phyloP scores from a whole-genome alignment of 2,329 filamentous ascomycete species.

The Fusarium sororula region DNA sequence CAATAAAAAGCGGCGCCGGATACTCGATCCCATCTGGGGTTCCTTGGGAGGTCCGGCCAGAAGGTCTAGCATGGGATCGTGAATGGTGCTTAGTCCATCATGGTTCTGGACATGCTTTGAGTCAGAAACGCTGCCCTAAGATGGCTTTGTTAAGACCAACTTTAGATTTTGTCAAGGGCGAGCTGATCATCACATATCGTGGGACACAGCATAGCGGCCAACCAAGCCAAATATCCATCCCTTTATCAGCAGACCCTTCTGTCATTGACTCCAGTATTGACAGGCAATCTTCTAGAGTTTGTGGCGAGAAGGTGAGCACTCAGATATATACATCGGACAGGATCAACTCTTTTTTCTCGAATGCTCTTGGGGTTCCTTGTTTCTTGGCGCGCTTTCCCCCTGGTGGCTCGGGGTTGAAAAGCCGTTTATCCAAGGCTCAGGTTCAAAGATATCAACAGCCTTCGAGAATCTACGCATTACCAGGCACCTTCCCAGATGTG shows the following conservation, averaged over 20 bases:
- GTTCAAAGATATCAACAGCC: conserved; percentile 66
- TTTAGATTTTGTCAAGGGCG: conserved; percentile 74
- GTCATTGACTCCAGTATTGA: conserved; percentile 58
- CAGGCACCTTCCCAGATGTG: conserved; percentile 63
- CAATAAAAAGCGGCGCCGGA: conserved; percentile 92
- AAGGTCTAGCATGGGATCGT: conserved; percentile 92
- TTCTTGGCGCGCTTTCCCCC: conserved; percentile 85
- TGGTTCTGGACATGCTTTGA: conserved; percentile 84
- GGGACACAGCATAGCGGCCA: conserved; percentile 44
- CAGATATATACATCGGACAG: conserved; percentile 72
- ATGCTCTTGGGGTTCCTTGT: conserved; percentile 79
- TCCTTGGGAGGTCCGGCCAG: conserved; percentile 79
- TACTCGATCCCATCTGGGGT: conserved; percentile 72
- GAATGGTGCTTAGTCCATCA: conserved; percentile 96
- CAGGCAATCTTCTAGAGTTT: conserved; percentile 72
- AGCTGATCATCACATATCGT: conserved; percentile 68
- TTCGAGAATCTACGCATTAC: conserved; percentile 47
- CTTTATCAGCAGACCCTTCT: conserved; percentile 74
- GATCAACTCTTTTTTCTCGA: conserved; percentile 81
- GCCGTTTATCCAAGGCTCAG: conserved; percentile 77
- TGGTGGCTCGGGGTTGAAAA: conserved; percentile 65
- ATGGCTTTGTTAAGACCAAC: conserved; percentile 86
- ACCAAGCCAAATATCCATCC: conserved; percentile 58
- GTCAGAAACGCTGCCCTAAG: conserved; percentile 85
- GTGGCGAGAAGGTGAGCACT: conserved; percentile 79